A percentile compares a stretch with the other conserved stretches of the same genome.
phyloP scores from a whole-genome alignment of 768 basidiomycete genomes.

The Candolleomyces efflorescens region DNA sequence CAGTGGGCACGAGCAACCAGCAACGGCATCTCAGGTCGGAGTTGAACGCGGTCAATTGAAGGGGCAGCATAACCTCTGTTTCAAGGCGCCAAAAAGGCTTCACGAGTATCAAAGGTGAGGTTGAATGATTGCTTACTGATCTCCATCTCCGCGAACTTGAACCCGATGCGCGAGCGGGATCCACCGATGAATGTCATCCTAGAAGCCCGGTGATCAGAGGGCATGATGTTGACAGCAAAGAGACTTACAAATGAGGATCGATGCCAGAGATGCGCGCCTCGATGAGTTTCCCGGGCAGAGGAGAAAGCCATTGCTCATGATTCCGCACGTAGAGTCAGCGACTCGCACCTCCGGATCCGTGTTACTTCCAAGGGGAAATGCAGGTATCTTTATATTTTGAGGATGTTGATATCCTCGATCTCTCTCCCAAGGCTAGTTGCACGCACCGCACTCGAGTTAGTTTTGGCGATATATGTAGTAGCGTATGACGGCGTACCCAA shows the following conservation, averaged over 20 bases:
- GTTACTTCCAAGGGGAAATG: constrained; percentile 26
- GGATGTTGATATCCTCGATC: constrained; percentile 32
- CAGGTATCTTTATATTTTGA: constrained; percentile 34
- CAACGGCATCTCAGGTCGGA: neutral
- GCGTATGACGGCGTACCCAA: constrained; percentile 18
- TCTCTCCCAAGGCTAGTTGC: too few relatives aligned
- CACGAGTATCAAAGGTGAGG: too few relatives aligned
- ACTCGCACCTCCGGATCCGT: constrained; percentile 31
- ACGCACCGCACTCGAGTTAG: too few relatives aligned
- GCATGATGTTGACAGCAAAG: neutral
- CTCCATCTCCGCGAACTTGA: neutral
- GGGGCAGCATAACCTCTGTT: neutral
- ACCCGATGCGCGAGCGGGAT: neutral
- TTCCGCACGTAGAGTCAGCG: constrained; percentile 36
- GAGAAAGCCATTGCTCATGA: constrained; percentile 36
- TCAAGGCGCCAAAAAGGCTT: too few relatives aligned
- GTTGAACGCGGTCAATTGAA: neutral
- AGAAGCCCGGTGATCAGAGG: neutral
- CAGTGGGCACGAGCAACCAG: neutral
- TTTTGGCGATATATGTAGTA: too few relatives aligned
- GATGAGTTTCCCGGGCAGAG: constrained; percentile 23
- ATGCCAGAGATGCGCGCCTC: constrained; percentile 11
- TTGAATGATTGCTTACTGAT: neutral
- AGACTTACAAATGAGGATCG: constrained; percentile 4
- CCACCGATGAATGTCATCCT: neutral